phyloP scores from a whole-genome alignment of 1,284 basidiomycete species.

The Boletus sp. region DNA sequence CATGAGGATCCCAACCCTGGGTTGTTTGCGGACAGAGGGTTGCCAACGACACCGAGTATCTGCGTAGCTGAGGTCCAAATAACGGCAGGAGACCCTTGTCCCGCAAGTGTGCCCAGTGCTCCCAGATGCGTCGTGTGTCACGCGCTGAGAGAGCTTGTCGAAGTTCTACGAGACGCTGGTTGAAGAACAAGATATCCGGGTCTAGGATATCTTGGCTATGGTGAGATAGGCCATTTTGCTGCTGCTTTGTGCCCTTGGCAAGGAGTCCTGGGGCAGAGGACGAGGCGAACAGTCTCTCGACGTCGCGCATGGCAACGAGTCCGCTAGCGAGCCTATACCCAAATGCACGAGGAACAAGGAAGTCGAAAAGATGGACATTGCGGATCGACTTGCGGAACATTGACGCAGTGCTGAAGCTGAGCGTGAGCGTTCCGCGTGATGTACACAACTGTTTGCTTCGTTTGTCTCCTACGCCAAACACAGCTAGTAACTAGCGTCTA shows the following conservation, averaged over 20 bases:
- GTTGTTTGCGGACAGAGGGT: constrained; percentile 25
- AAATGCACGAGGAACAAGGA: constrained; percentile 22
- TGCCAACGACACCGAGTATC: constrained; percentile 38
- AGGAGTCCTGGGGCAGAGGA: neutral
- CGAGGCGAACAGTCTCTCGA: neutral
- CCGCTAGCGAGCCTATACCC: constrained; percentile 14
- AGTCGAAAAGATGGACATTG: constrained; percentile 34
- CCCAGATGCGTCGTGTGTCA: constrained; percentile 33
- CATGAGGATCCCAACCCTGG: constrained; percentile 26
- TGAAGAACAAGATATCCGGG: constrained; percentile 34
- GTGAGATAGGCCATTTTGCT: constrained; percentile 1
- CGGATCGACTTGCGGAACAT: constrained; percentile 38
- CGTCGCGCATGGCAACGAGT: constrained; percentile 9
- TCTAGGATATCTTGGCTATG: constrained; percentile 27
- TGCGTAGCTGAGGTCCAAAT: constrained; percentile 41
- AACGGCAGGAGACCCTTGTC: constrained; percentile 40
- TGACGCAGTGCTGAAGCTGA: constrained; percentile 2
- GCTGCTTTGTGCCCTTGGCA: constrained; percentile 4
- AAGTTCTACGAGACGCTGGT: constrained; percentile 35
- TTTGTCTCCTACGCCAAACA: neutral
- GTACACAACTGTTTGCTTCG: too few relatives aligned
- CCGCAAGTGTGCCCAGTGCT: constrained; percentile 45
- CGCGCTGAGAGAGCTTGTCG: constrained; percentile 35
- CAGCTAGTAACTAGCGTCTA: constrained; percentile 1
- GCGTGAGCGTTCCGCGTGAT: neutral